phyloP scores from a whole-genome alignment of 805 yeast species.

The Tetrapisispora pingtungensis region DNA sequence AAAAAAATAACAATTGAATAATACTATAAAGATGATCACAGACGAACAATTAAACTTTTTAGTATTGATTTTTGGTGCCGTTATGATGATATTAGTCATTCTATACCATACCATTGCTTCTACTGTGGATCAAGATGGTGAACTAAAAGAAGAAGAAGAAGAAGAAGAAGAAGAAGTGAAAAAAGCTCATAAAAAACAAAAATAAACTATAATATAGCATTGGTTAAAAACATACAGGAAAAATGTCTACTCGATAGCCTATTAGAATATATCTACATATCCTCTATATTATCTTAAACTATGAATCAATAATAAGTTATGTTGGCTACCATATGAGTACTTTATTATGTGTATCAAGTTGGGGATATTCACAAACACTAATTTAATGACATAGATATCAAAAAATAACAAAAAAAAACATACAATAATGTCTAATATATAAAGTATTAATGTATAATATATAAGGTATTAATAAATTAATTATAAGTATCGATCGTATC shows the following conservation, averaged over 20 bases:
- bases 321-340: too few relatives aligned
- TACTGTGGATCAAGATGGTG: slow-evolving; percentile 20
- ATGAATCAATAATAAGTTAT: too few relatives aligned
- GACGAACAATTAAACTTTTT: slow-evolving; percentile 70
- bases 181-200: background rate
- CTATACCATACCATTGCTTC: slow-evolving; percentile 60
- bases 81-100: slow-evolving; percentile 60
- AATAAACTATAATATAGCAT: too few relatives aligned
- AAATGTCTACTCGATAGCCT: too few relatives aligned
- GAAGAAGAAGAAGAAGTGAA: background rate
- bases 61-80: slow-evolving; percentile 64
- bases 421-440: background rate
- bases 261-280: too few relatives aligned
- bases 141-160: background rate
- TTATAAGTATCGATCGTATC: background rate
- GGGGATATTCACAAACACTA: too few relatives aligned
- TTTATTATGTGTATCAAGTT: too few relatives aligned
- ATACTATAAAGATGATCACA: slow-evolving; percentile 49
- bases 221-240: too few relatives aligned
- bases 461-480: background rate
- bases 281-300: too few relatives aligned
- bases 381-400: too few relatives aligned
- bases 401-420: too few relatives aligned
- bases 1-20: background rate
- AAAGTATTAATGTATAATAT: background rate